Evolutionary conservation across 257 asterid species (phyloP), one percentile per base, ranked within the genome.

Genomic region (Ocimum tenuiflorum): DNA sequence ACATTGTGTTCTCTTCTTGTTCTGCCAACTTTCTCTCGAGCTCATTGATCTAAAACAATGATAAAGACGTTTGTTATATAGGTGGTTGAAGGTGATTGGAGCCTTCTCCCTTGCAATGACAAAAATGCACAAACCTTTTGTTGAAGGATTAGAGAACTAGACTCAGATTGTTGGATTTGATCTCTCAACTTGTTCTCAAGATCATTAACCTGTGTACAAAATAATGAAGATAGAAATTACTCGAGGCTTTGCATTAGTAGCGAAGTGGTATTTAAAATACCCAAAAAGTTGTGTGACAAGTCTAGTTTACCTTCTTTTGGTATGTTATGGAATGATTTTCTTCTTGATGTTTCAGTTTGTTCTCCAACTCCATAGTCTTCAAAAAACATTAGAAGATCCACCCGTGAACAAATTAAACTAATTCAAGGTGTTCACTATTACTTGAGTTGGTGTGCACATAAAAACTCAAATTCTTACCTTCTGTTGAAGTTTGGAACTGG

Each of bases 291-390:
- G 19, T 20, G 18, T 17, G 6, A 42, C 11, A 6, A 57, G 55
- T 8, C 8, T 0, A 33, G 15, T n/a, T 55, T 57, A 88, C 98
- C 98, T 87, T 89, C 73, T 84, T 77, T 73, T 80, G 87, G 79
- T 83, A 73, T 23, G 80, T 55, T 49, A 79, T 80, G 36, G 82
- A 77, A 62, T 83, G 86, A 27, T 54, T 66, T 53, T 83, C 87
- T 33, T 78, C 84, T 69, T 75, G 78, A 38, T 81, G 88, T 55
- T 84, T 84, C 53, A 87, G 83, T 79, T 84, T 86, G 78, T 81
- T 84, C 86, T 89, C 95, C 22, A 89, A 82, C 54, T 89, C 91
- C 61, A 63, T 55, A 19, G 87, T 83, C 99, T 92, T 75, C 74
- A 80, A 2, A 39, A 65, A 56, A 27, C 41, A 61, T 41, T 15